These are phyloP conservation scores for Aspergillus sclerotioniger DNA, from an alignment of 495 filamentous ascomycete species.

Conservation along the genomic window DNA sequence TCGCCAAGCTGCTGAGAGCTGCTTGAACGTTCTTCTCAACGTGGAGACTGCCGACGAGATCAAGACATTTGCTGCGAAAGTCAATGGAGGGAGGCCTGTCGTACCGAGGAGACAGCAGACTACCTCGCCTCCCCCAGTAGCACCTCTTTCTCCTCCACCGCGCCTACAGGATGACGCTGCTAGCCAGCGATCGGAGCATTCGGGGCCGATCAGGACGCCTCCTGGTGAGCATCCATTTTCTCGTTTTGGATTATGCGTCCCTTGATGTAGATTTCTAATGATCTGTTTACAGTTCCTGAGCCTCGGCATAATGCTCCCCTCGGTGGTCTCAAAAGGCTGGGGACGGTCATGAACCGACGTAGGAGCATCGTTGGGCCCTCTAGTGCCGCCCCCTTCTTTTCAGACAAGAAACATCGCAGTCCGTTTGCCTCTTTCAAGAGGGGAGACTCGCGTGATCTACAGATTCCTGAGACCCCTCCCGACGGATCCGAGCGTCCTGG, in stretches of 20 bases:
- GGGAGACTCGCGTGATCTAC: conserved; percentile 40
- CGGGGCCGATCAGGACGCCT: conserved; percentile 48
- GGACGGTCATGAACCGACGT: conserved; percentile 74
- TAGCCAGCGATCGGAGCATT: conserved; percentile 55
- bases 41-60: conserved; percentile 88
- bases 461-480: conserved; percentile 41
- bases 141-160: conserved; percentile 42
- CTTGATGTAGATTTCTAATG: conserved; percentile 9
- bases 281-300: conserved; percentile 27
- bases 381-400: conserved; percentile 30
- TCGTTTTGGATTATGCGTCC: neutral
- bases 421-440: conserved; percentile 55
- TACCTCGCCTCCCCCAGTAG: conserved; percentile 14
- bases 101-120: conserved; percentile 16
- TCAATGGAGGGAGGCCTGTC: conserved; percentile 33
- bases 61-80: conserved; percentile 70
- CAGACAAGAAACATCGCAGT: conserved; percentile 50
- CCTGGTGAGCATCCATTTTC: conserved; percentile 35
- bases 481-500: conserved; percentile 34
- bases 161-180: conserved; percentile 53
- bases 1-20: conserved; percentile 73
- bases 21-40: conserved; percentile 81
- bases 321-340: conserved; percentile 63
- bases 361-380: conserved; percentile 44
- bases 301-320: conserved; percentile 43